These are phyloP conservation scores for Cadophora sp. DNA, from an alignment of 2,329 filamentous ascomycete species.

Conservation along the genomic window DNA sequence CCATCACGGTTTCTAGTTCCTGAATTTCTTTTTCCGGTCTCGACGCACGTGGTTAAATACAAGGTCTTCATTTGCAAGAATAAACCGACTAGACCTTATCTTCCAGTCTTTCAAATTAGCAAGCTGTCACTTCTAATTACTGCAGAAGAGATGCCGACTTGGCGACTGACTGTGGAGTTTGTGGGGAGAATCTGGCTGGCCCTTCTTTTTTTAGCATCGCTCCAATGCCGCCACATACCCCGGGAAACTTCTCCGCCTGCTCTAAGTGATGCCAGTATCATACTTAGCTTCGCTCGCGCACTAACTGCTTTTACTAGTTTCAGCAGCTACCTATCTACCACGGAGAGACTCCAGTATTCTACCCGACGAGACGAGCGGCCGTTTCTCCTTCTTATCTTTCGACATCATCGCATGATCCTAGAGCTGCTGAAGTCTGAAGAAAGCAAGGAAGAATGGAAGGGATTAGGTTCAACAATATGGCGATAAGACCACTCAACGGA, in stretches of 20 bases:
- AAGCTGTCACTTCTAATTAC: neutral
- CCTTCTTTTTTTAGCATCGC: conserved; percentile 6
- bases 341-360: no score
- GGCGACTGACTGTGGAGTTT: conserved; percentile 2
- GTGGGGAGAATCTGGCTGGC: neutral
- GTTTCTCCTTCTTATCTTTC: conserved; percentile 7
- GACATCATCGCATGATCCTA: neutral
- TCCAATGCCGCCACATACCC: neutral
- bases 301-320: no score
- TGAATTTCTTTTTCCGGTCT: neutral
- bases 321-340: no score
- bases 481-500: neutral
- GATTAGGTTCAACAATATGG: neutral
- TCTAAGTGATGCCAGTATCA: no score
- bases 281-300: neutral
- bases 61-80: neutral
- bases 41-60: neutral
- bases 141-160: neutral
- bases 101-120: neutral
- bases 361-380: neutral
- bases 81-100: neutral
- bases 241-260: no score
- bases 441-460: no score
- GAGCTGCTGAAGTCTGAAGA: neutral
- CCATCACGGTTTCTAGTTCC: neutral